A percentile compares a stretch with the other conserved stretches of the same genome.
These are phyloP conservation scores for Apiotrichum akiyoshidainum DNA, from an alignment of 1,284 basidiomycete species.

Conservation along the genomic window DNA sequence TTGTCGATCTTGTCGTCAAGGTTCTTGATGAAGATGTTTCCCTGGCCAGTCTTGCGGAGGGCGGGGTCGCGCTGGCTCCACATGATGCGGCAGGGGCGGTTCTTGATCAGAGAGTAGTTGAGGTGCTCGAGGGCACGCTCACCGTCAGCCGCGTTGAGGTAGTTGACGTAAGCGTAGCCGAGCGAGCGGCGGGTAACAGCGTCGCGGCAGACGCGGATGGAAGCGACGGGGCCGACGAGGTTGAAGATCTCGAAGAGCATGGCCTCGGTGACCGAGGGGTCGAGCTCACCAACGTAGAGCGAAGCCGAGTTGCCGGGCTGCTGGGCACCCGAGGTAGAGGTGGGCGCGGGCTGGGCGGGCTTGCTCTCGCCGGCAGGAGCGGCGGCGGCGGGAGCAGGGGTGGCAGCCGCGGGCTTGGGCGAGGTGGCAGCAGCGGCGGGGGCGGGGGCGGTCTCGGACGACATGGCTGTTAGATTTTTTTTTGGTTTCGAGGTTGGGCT, in stretches of 20 bases:
- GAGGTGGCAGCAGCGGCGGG: constrained; percentile 23
- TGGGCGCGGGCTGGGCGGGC: constrained; percentile 52
- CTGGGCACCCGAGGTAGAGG: constrained; percentile 60
- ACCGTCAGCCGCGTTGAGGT: constrained; percentile 93
- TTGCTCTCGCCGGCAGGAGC: constrained; percentile 28
- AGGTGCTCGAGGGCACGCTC: constrained; percentile 99
- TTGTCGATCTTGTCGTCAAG: constrained; percentile 98
- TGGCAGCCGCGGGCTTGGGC: constrained; percentile 24
- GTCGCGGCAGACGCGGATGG: constrained; percentile 99
- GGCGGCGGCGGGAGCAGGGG: constrained; percentile 28
- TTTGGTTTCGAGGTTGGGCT: constrained; percentile 11
- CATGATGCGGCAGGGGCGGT: constrained; percentile 99
- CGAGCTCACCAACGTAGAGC: constrained; percentile 98
- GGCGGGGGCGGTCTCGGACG: constrained; percentile 30
- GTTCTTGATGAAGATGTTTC: constrained; percentile 99
- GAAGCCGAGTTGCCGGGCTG: constrained; percentile 75
- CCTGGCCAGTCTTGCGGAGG: constrained; percentile 98
- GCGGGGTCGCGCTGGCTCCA: constrained; percentile 99
- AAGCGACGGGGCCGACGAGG: constrained; percentile 98
- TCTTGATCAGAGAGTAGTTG: constrained; percentile 99
- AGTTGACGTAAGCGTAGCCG: constrained; percentile 99
- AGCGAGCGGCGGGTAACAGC: constrained; percentile 99
- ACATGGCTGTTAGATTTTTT: constrained; percentile 26
- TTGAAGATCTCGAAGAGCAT: constrained; percentile 99
- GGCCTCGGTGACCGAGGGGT: constrained; percentile 95